Percentiles rank a stretch among this genome's conserved stretches.
These are phyloP conservation scores for Botryotinia narcissicola DNA, from an alignment of 2,329 filamentous ascomycete genomes.

Conservation along the genomic window DNA sequence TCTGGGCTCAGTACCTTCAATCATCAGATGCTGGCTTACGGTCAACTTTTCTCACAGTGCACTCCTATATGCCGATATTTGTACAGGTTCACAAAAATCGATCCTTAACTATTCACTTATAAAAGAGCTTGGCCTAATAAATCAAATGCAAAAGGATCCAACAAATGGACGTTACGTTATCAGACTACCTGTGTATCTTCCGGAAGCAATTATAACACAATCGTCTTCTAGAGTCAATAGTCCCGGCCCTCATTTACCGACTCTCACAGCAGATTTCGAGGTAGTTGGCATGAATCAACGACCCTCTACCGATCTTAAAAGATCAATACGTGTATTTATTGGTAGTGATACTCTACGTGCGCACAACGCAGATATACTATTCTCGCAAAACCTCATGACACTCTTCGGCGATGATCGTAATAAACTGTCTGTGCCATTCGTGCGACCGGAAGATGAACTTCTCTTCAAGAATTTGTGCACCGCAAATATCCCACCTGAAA, in stretches of 20 bases:
- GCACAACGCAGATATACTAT: constrained; percentile 85
- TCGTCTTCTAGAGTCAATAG: constrained; percentile 70
- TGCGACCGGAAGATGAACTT: constrained; percentile 83
- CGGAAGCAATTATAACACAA: constrained; percentile 81
- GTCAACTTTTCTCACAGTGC: constrained; percentile 86
- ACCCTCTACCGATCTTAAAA: constrained; percentile 51
- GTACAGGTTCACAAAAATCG: constrained; percentile 86
- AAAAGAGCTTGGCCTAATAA: constrained; percentile 67
- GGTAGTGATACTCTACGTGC: constrained; percentile 84
- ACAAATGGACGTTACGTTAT: constrained; percentile 63
- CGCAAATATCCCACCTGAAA: constrained; percentile 52
- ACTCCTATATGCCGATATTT: constrained; percentile 86
- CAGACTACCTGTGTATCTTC: constrained; percentile 80
- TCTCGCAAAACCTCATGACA: constrained; percentile 87
- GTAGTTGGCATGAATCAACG: constrained; percentile 60
- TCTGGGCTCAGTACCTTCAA: constrained; percentile 84
- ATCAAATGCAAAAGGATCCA: constrained; percentile 62
- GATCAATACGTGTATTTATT: constrained; percentile 78
- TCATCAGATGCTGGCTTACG: constrained; percentile 93
- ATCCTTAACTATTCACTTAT: constrained; percentile 75
- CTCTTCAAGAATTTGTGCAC: constrained; percentile 76
- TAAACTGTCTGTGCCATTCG: constrained; percentile 86
- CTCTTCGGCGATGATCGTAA: constrained; percentile 83
- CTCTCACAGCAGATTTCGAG: constrained; percentile 75
- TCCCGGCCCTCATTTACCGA: constrained; percentile 75